Conservation (phyloP, 306 rosid genomes). For the Aeschynomene evenia region DNA sequence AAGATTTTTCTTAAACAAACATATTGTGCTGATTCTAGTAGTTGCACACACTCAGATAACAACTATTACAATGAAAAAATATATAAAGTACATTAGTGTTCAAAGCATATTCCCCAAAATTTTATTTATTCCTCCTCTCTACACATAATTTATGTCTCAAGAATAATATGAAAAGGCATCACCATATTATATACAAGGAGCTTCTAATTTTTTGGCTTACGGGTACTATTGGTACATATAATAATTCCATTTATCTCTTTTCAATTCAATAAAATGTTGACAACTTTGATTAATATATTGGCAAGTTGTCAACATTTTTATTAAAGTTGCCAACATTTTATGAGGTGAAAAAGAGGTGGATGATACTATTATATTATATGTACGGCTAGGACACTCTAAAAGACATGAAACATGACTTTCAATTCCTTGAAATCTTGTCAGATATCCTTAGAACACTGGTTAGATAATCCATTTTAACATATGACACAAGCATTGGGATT, state of each 20-base stretch:
- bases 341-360: too few species aligned
- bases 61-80: not conserved
- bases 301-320: too few species aligned
- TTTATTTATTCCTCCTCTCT: slow-evolving; percentile 47
- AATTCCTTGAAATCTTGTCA: too few species aligned
- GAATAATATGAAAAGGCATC: slow-evolving; percentile 24
- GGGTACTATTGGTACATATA: not conserved
- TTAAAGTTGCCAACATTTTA: too few species aligned
- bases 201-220: slow-evolving; percentile 34
- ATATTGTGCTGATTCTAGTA: not conserved
- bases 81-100: slow-evolving; percentile 8
- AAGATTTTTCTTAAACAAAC: not conserved
- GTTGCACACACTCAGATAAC: slow-evolving; percentile 4
- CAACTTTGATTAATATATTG: too few species aligned
- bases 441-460: too few species aligned
- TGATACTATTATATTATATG: too few species aligned
- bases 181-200: slow-evolving; percentile 54
- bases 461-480: too few species aligned
- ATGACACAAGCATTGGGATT: slow-evolving; percentile 88
- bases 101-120: slow-evolving; percentile 37
- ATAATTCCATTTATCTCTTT: too few species aligned
- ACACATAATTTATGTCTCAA: slow-evolving; percentile 35
- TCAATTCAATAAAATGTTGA: too few species aligned
- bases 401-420: not conserved
- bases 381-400: too few species aligned